phyloP scores from a whole-genome alignment of 768 basidiomycete species.

The Leccinum rimulosum region DNA sequence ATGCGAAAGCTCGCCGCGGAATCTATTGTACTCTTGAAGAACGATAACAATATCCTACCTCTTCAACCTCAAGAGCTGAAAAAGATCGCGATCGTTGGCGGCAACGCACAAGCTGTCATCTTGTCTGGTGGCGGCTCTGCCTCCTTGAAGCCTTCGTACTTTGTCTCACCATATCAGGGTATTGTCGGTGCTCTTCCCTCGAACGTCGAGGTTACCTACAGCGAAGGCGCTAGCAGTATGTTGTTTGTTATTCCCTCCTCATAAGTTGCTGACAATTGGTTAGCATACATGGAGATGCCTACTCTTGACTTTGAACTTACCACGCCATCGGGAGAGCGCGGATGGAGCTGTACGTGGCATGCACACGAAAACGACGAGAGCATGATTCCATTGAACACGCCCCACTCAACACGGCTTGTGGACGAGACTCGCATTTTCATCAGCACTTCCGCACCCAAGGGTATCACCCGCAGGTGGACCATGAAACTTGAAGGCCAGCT shows the following conservation, averaged over 20 bases:
- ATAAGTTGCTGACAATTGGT: not conserved
- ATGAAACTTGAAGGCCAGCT: slow-evolving; percentile 57
- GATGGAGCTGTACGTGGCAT: slow-evolving; percentile 68
- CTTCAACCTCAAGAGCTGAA: slow-evolving; percentile 45
- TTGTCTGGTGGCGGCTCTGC: slow-evolving; percentile 80
- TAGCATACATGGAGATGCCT: slow-evolving; percentile 65
- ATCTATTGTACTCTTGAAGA: slow-evolving; percentile 76
- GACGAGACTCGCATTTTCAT: slow-evolving; percentile 70
- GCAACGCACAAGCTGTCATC: slow-evolving; percentile 58
- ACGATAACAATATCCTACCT: slow-evolving; percentile 44
- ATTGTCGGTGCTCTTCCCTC: slow-evolving; percentile 54
- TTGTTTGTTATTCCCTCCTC: not conserved
- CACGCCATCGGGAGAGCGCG: slow-evolving; percentile 56
- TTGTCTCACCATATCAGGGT: slow-evolving; percentile 74
- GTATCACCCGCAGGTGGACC: slow-evolving; percentile 62
- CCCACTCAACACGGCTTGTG: slow-evolving; percentile 43
- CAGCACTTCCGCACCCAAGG: slow-evolving; percentile 50
- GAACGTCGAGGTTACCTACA: slow-evolving; percentile 56
- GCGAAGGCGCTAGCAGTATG: slow-evolving; percentile 68
- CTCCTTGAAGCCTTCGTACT: slow-evolving; percentile 69
- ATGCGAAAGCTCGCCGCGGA: slow-evolving; percentile 67
- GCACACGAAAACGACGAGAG: slow-evolving; percentile 56
- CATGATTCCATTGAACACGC: slow-evolving; percentile 43
- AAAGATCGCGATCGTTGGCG: slow-evolving; percentile 73
- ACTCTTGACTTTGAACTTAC: slow-evolving; percentile 66